Evolutionary conservation across 352 stramenopile species (phyloP), one percentile per base, ranked within the genome.

Genomic region (Blastocystis sp.): DNA sequence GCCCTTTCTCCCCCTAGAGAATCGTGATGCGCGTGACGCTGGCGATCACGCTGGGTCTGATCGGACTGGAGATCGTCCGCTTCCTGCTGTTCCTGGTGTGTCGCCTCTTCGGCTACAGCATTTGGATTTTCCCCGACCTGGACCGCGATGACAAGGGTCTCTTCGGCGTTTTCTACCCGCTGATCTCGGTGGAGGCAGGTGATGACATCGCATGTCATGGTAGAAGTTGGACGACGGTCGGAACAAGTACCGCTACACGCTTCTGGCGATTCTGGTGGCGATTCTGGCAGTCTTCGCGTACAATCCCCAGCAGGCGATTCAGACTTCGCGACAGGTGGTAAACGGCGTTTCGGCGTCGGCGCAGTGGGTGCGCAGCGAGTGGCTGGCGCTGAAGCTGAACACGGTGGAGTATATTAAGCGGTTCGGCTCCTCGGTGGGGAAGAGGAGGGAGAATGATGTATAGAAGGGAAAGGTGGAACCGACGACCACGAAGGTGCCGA

Each of bases 51-150:
- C 1, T 81, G 18, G 48, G n/a, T 29, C 27, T 81, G 53, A 42
- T 81, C 24, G 69, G 24, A 7, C 53, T 81, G 34, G 69, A 81
- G 24, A 51, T 81, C 16, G 36, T 81, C 36, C 69, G 69, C 2
- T 81, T 81, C 48, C 3, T 64, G 14, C 36, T 81, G 4, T 81
- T 81, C 44, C 69, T 81, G 34, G 29, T 81, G 8, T 81, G 69
- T 51, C 56, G 56, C 40, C 34, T 81, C n/a, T 81, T 81, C 40
- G 69, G 69, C 7, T 81, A 81, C 32, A 48, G 69, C 34, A 81
- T 81, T 29, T 81, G 69, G 69, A 81, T 81, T 51, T 81, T 81
- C 69, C 69, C 69, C 27, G 69, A 81, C 40, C 53, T 81, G 69
- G 69, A 81, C 56, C 69, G 69, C 34, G 69, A 81, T 51, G 69